Base-by-base conservation (phyloP, 805 yeast species). In the Naumovozyma castellii region DNA sequence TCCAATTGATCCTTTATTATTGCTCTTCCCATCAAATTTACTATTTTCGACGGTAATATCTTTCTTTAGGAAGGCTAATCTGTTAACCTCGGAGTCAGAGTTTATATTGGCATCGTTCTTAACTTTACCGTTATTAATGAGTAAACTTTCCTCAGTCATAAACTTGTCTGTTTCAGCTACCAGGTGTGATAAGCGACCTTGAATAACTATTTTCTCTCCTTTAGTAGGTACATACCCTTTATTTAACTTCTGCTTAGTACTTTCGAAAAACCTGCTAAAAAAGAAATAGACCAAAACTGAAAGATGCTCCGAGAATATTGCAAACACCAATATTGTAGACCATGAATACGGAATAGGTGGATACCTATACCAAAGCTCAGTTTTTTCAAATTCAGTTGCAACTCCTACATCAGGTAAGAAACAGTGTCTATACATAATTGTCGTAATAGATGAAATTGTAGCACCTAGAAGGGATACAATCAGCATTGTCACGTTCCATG, bases 401-500 rank as follows among this genome's bases (percentile, higher is more conserved):
- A 35, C 10, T 3, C 58, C 57, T 14, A 53, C 43, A 10, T 49
- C 51, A 12, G 60, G 57, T 28, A 56, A 34, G 38, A 72, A 72
- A 29, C 79, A 76, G 43, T 65, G 58, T 47, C 75, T 72, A 63
- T 81, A 88, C 79, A 92, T 81, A 10, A 77, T 66, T 8, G 92
- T 71, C 22, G 87, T 64, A 4, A 85, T 64, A 9, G 94, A 79
- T 0, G 83, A 72, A 20, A 83, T 64, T 15, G 86, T 60, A 1
- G 92, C 71, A 1, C 94, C 88, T 9, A 84, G 44, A 77, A 88
- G 77, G 4, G 85, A 71, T 48, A 86, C 66, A 28, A 73, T 50
- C 44, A 72, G 71, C 46, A 88, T 61, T 32, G 84, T 77, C 18
- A 66, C 51, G 48, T 77, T 71, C 96, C 97, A 90, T 19, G 94